Base-by-base conservation (phyloP, 495 filamentous ascomycete genomes). In the Penicillium simplicissimum region DNA sequence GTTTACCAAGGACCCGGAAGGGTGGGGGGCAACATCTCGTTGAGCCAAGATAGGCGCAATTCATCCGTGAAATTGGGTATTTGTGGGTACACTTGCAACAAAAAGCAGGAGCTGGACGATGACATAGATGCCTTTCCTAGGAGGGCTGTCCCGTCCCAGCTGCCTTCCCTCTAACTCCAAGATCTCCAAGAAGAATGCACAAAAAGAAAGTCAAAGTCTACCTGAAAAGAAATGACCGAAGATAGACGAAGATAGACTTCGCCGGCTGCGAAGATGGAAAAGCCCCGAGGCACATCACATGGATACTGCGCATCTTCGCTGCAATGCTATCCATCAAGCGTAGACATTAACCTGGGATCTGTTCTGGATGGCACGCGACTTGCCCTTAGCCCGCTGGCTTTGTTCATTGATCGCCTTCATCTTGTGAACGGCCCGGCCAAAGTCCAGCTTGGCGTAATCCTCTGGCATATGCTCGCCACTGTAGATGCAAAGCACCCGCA, bases 401-500 rank as follows among this genome's bases (percentile, higher is more conserved):
- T 55, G 47, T 6, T 28, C 65, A 15, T 38, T 55, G 17, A 81
- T 59, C 13, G 60, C 62, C 14, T 62, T 68, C 75, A 75, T 79
- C 13, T 48, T 71, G 19, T 64, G 52, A 28, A 78, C 69, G 1
- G 76, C 76, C 28, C 55, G 47, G 10, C 63, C 47, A 60, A 81
- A 77, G 60, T 77, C 67, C 6, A 76, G 47, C 54, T 63, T 55
- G 11, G 52, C 55, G 52, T 77, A 71, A 51, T 86, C 78, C 19
- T 77, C 68, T 0, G 92, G 90, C 87, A 98, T 92, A 67, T 92
- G 85, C 76, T 98, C 92, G 28, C 95, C 95, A 72, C 88, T 92
- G 53, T 90, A 90, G 72, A 98, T 98, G 65, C 91, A 96, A 58
- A 97, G 87, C 38, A 99, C 89, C 67, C 85, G 88, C 93, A 99